phyloP scores from a whole-genome alignment of 768 basidiomycete species.

The Boletus rubescentipes region DNA sequence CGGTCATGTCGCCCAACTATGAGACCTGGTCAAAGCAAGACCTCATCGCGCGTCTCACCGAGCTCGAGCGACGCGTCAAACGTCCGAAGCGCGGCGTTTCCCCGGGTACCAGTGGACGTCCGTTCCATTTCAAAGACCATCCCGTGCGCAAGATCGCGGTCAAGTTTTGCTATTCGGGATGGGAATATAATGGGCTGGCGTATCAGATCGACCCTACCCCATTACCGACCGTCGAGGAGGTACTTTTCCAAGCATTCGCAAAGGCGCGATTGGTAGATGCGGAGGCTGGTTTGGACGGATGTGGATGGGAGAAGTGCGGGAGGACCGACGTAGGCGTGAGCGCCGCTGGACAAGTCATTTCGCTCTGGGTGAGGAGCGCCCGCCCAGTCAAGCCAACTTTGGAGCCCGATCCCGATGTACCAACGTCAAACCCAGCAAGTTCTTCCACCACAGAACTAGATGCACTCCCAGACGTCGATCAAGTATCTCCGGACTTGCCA shows the following conservation, averaged over 20 bases:
- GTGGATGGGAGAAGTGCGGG: constrained; percentile 89
- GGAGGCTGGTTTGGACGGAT: constrained; percentile 74
- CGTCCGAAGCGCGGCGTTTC: constrained; percentile 13
- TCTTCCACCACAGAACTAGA: background rate
- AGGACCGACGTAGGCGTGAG: constrained; percentile 95
- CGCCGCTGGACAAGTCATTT: constrained; percentile 90
- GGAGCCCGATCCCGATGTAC: background rate
- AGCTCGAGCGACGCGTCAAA: constrained; percentile 44
- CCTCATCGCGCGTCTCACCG: constrained; percentile 61
- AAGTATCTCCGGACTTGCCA: constrained; percentile 12
- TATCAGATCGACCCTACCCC: constrained; percentile 70
- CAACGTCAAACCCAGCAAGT: constrained; percentile 9
- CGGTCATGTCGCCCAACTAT: constrained; percentile 44
- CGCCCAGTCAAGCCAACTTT: constrained; percentile 27
- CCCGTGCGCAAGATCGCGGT: constrained; percentile 89
- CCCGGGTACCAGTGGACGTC: constrained; percentile 29
- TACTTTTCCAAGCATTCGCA: constrained; percentile 76
- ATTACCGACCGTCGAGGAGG: constrained; percentile 88
- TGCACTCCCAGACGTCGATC: constrained; percentile 6
- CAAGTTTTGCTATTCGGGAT: constrained; percentile 90
- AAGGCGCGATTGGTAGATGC: constrained; percentile 77
- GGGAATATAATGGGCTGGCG: constrained; percentile 89
- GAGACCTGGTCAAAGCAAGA: constrained; percentile 64
- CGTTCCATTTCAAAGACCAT: constrained; percentile 66
- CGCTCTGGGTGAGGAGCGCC: constrained; percentile 84